Percentiles rank a stretch among this genome's conserved stretches.
Evolutionary conservation across 441 rosid species (phyloP).

Genomic region (Geranium incanum): DNA sequence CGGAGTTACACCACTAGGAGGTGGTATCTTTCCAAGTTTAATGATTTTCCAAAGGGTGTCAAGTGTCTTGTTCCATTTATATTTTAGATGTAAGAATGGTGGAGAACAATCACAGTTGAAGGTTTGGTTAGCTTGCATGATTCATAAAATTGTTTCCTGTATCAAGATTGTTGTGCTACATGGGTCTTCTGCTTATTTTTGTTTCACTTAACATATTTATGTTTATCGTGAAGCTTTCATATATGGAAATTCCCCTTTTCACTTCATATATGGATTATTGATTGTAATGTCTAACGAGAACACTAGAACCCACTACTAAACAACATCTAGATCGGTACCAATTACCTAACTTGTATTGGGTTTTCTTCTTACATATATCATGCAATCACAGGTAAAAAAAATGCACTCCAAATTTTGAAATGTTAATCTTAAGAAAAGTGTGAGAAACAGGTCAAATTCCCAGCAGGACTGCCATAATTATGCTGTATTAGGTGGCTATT

Average conservation of each 20-base stretch:
- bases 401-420: too few relatives aligned
- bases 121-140: neutral
- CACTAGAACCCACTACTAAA: neutral
- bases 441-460: neutral
- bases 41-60: conserved; percentile 43
- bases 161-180: neutral
- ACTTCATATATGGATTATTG: neutral
- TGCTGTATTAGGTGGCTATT: neutral
- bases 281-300: neutral
- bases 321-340: neutral
- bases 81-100: conserved; percentile 28
- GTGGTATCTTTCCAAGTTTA: conserved; percentile 68
- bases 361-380: neutral
- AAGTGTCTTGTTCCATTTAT: conserved; percentile 51
- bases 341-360: neutral
- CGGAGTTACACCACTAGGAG: conserved; percentile 56
- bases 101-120: neutral
- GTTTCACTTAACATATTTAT: neutral
- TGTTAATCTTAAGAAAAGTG: neutral
- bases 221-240: neutral
- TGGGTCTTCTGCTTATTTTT: neutral
- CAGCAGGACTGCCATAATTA: neutral
- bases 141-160: neutral
- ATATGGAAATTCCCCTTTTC: neutral
- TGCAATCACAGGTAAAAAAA: neutral